Evolutionary conservation across 192 early-diverging fungal species (phyloP), one percentile per base, ranked within the genome.

Genomic region (Linnemannia zychae): DNA sequence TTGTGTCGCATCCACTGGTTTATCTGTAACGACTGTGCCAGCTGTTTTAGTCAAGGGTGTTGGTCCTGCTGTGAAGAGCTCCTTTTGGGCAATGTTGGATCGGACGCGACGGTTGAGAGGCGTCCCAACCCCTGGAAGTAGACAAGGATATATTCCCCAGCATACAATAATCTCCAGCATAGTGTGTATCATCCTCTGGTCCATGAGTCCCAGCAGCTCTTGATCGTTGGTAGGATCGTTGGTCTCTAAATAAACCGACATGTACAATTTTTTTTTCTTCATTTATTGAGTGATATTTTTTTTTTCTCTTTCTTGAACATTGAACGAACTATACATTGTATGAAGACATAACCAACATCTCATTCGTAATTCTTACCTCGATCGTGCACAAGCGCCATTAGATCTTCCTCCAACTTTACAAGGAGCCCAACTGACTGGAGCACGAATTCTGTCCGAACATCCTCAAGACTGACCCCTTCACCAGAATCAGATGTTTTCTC

Each of bases 101-200:
- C 89, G 82, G 4, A 93, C 89, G 34, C 95, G 91, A 50, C 90
- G 88, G 15, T 87, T 87, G 47, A 96, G 79, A 9, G 92, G 91
- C 52, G 96, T 87, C 1, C 95, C 96, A 0, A 96, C 92, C 18
- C 94, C 95, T 0, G 90, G 90, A 28, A 92, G 75, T 33, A 95
- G 83, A 40, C 89, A 90, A 1, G 96, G 96, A 72, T 92, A 91
- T 16, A 96, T 80, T 12, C 94, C 94, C 92, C 92, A 92, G 40
- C 87, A 93, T 4, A 94, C 88, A 48, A 93, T 82, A 46, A 93
- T 89, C 82, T 95, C 92, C 17, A 95, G 75, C 71, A 95, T 88
- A 24, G 92, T 94, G 74, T 93, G 89, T 31, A 95, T 83, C 52
- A 92, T 82, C 46, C 92, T 84, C 37, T 92, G 82, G 79, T 95